phyloP scores from a whole-genome alignment of 306 rosid genomes.

The Cicer judaicum region DNA sequence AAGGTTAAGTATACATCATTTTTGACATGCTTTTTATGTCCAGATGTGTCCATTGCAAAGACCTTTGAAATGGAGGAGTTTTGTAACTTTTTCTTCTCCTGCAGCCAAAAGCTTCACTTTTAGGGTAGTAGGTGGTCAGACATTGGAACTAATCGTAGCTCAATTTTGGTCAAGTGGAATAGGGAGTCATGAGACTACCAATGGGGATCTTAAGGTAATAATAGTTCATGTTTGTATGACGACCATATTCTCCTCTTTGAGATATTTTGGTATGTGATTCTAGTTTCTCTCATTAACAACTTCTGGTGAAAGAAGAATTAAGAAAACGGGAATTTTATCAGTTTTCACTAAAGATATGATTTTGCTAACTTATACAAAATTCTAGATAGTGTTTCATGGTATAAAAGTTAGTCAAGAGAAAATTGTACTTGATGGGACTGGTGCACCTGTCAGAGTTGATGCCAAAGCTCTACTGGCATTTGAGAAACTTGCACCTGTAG shows the following conservation, averaged over 20 bases:
- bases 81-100: constrained; percentile 77
- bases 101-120: constrained; percentile 78
- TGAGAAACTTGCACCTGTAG: constrained; percentile 87
- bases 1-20: constrained; percentile 54
- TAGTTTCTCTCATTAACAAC: constrained; percentile 31
- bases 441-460: constrained; percentile 83
- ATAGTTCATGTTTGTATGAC: constrained; percentile 38
- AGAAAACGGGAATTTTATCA: background rate
- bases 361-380: constrained; percentile 42
- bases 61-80: constrained; percentile 78
- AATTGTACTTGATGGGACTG: constrained; percentile 94
- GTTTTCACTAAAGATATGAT: constrained; percentile 25
- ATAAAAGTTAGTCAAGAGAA: constrained; percentile 69
- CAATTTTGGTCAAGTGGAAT: constrained; percentile 97
- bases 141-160: constrained; percentile 84
- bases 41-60: constrained; percentile 89
- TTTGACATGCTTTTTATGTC: constrained; percentile 46
- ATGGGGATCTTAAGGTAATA: constrained; percentile 85
- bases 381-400: constrained; percentile 83
- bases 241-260: constrained; percentile 23
- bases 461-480: constrained; percentile 80
- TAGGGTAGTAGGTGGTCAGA: constrained; percentile 91
- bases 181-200: constrained; percentile 79
- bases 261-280: constrained; percentile 29
- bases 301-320: constrained; percentile 6